phyloP scores from a whole-genome alignment of 2,329 filamentous ascomycete genomes.

The Exophiala dermatitidis region DNA sequence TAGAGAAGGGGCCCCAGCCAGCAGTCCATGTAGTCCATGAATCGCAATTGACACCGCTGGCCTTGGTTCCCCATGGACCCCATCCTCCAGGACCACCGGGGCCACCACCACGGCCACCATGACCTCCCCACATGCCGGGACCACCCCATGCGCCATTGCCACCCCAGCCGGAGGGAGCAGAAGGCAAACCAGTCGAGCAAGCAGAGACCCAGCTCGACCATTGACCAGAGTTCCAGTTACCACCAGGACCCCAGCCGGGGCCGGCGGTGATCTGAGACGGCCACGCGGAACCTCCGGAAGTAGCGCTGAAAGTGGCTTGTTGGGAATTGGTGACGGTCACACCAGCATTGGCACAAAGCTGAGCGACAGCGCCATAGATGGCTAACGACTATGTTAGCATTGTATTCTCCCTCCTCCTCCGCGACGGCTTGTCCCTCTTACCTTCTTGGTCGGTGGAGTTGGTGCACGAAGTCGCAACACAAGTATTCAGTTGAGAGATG shows the following conservation, averaged over 20 bases:
- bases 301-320: constrained; percentile 27
- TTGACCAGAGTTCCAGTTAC: constrained; percentile 20
- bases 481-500: constrained; percentile 27
- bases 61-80: constrained; percentile 26
- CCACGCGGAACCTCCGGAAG: constrained; percentile 24
- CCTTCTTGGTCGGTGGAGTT: constrained; percentile 27
- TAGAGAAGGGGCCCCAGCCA: constrained; percentile 26
- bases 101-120: constrained; percentile 17
- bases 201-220: constrained; percentile 25
- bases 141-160: constrained; percentile 22
- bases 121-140: constrained; percentile 13
- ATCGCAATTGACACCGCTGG: constrained; percentile 25
- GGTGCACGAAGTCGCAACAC: constrained; percentile 27
- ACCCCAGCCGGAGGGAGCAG: constrained; percentile 23
- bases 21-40: constrained; percentile 28
- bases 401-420: not conserved
- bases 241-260: constrained; percentile 21
- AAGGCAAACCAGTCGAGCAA: constrained; percentile 23
- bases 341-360: constrained; percentile 27
- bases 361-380: constrained; percentile 27
- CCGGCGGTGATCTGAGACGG: constrained; percentile 23
- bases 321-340: constrained; percentile 24
- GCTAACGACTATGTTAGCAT: constrained; percentile 15
- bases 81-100: constrained; percentile 18
- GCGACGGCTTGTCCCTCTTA: constrained; percentile 3